Conservation (phyloP, 139 green algal genomes). For the Chlorella sp. region DNA sequence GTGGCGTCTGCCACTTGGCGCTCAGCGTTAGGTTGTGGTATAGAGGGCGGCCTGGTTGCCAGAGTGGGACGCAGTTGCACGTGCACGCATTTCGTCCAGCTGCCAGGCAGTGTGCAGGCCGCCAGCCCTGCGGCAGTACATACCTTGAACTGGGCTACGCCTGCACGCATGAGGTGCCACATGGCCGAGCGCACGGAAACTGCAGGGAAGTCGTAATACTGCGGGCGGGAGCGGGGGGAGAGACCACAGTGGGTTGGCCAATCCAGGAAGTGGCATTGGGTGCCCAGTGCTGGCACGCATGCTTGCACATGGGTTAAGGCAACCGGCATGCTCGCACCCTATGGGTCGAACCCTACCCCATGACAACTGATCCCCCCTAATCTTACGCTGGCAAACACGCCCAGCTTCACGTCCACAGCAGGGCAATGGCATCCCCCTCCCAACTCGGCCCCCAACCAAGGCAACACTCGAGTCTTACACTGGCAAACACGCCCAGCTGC, state of each 20-base stretch:
- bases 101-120: background rate
- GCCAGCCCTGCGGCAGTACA: background rate
- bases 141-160: slow-evolving; percentile 21
- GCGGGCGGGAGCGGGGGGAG: background rate
- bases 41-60: background rate
- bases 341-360: no score
- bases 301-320: no score
- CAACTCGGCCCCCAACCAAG: no score
- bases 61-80: background rate
- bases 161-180: slow-evolving; percentile 25
- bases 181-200: slow-evolving; percentile 16
- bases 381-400: slow-evolving; percentile 9
- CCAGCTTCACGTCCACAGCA: background rate
- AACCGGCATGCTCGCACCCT: no score
- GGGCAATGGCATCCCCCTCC: no score
- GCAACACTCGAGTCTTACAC: background rate
- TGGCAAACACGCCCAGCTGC: slow-evolving; percentile 25
- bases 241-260: no score
- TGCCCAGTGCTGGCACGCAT: no score
- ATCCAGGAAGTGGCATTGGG: no score
- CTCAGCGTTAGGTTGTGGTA: no score
- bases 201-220: slow-evolving; percentile 28
- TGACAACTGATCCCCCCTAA: no score
- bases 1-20: no score
- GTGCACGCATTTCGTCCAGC: background rate